Conservation (phyloP, 1,139 yeast genomes). For the Geotrichum phurueaensis region DNA sequence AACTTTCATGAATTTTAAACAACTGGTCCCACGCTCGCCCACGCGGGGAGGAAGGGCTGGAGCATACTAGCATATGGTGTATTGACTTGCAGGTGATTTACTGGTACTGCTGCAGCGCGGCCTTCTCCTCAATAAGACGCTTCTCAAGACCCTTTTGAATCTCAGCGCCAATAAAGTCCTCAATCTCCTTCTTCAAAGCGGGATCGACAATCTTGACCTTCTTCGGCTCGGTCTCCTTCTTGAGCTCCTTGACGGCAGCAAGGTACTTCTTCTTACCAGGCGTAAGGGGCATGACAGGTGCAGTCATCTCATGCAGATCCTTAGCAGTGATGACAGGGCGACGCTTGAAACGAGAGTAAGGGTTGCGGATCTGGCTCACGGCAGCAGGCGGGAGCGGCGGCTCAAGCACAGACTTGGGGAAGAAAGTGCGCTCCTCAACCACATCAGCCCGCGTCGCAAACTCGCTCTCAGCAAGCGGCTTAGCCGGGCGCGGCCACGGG, state of each 20-base stretch:
- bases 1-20: neutral
- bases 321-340: constrained; percentile 10
- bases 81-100: constrained; percentile 16
- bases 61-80: neutral
- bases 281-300: constrained; percentile 68
- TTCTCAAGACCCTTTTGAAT: constrained; percentile 41
- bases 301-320: constrained; percentile 27
- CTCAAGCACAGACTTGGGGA: constrained; percentile 59
- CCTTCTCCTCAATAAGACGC: constrained; percentile 29
- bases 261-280: constrained; percentile 15
- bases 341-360: constrained; percentile 46
- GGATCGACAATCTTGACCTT: constrained; percentile 29
- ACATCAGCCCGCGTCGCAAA: constrained; percentile 51
- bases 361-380: constrained; percentile 66
- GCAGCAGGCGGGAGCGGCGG: constrained; percentile 68
- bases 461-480: constrained; percentile 51
- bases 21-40: neutral
- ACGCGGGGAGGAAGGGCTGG: neutral
- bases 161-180: constrained; percentile 56
- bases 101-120: constrained; percentile 30
- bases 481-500: constrained; percentile 85
- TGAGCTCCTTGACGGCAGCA: constrained; percentile 2
- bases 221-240: constrained; percentile 7
- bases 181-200: constrained; percentile 45
- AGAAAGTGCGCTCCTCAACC: constrained; percentile 69